Conservation (phyloP, 2,329 filamentous ascomycete genomes). For the Claviceps humidiphila region DNA sequence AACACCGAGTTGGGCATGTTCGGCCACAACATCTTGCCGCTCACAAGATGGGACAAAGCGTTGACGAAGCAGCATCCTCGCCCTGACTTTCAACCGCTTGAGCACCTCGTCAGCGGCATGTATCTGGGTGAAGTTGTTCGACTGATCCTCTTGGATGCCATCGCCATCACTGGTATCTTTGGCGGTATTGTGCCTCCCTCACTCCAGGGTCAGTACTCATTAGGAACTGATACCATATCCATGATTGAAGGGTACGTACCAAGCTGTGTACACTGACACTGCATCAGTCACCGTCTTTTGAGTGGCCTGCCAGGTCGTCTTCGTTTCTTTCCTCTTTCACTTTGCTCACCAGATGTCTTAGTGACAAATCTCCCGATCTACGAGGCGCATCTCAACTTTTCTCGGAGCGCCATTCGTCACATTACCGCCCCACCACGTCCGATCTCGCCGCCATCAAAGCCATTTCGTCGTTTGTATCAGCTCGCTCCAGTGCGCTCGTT, state of each 20-base stretch:
- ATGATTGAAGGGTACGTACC: slow-evolving; percentile 36
- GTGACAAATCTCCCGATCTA: slow-evolving; percentile 31
- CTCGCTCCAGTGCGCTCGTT: slow-evolving; percentile 45
- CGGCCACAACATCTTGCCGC: slow-evolving; percentile 42
- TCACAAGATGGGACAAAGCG: slow-evolving; percentile 46
- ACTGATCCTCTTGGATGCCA: slow-evolving; percentile 43
- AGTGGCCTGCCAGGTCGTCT: background rate
- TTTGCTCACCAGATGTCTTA: slow-evolving; percentile 11
- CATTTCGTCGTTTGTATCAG: slow-evolving; percentile 41
- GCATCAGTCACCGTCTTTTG: background rate
- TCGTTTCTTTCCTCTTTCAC: background rate
- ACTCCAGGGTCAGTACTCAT: slow-evolving; percentile 38
- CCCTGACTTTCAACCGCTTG: slow-evolving; percentile 49
- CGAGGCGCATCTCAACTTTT: slow-evolving; percentile 35
- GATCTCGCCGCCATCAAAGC: slow-evolving; percentile 40
- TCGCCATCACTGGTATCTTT: slow-evolving; percentile 39
- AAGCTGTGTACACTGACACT: slow-evolving; percentile 14
- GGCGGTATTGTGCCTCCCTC: slow-evolving; percentile 43
- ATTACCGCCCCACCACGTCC: slow-evolving; percentile 22
- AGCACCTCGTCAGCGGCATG: slow-evolving; percentile 50
- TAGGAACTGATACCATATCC: slow-evolving; percentile 48
- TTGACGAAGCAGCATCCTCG: slow-evolving; percentile 39
- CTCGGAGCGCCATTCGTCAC: slow-evolving; percentile 34
- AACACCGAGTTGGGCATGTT: slow-evolving; percentile 59
- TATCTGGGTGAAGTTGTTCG: slow-evolving; percentile 55